Conservation (phyloP, 805 yeast genomes). For the Hanseniaspora occidentalis region DNA sequence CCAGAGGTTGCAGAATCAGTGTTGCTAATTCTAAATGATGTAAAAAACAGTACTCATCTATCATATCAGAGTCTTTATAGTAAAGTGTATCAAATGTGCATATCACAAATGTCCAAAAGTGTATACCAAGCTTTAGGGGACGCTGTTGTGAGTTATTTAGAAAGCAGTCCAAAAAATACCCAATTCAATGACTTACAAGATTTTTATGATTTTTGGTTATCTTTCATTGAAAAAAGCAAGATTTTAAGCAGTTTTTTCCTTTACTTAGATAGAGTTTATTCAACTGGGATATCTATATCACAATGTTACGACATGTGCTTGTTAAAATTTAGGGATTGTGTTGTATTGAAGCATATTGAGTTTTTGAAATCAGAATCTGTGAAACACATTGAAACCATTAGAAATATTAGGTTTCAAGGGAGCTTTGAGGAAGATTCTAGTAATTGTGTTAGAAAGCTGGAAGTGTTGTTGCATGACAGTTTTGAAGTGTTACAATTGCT, state of each 20-base stretch:
- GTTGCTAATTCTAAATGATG: background rate
- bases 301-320: slow-evolving; percentile 1
- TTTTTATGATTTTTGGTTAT: background rate
- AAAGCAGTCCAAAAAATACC: background rate
- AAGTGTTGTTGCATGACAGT: background rate
- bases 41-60: background rate
- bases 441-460: background rate
- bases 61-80: background rate
- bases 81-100: background rate
- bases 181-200: background rate
- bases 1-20: background rate
- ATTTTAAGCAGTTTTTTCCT: background rate
- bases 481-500: background rate
- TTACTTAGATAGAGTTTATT: background rate
- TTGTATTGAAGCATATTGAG: background rate
- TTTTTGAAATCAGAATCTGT: background rate
- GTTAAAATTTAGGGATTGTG: background rate
- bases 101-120: background rate
- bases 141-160: background rate
- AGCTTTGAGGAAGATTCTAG: background rate
- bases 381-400: background rate
- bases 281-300: background rate
- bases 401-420: too few species aligned
- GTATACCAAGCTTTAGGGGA: background rate
- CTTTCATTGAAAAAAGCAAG: background rate